Evolutionary conservation across 495 filamentous ascomycete species (phyloP), one percentile per base, ranked within the genome.

Genomic region (Clavariopsis aquatica): DNA sequence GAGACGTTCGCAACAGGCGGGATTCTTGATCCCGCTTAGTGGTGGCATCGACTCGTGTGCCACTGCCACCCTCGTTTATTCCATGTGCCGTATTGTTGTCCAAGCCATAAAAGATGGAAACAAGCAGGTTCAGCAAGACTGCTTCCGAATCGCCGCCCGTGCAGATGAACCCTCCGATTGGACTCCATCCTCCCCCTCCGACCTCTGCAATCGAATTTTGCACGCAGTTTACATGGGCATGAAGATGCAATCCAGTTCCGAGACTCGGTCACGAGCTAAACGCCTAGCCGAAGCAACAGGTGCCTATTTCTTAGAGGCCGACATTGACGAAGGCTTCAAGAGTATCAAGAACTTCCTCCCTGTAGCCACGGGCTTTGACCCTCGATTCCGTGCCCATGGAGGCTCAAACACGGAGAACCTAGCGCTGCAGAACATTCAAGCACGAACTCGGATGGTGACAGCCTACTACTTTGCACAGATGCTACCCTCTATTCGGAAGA

Each of bases 171-270:
- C 74, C 17, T 79, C 79, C 2, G 73, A 68, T 6, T 82, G 81
- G 77, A 58, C 88, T 1, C 89, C 87, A 4, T 74, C n/a, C 8
- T 72, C 53, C 7, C 69, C 78, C 2, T 47, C 78, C 65, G 81
- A 81, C 65, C 79, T 72, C 19, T 76, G 72, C 62, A 66, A 70
- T 54, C 77, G 74, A 22, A 80, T 94, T 28, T 90, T 96, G 70
- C 82, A 85, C 52, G 95, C 92, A 0, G 73, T 77, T 46, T 96
- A 88, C 75, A 91, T 97, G 88, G 93, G 93, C 12, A 96, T 85
- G 79, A 73, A 81, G 36, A 80, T 82, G 56, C 88, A 96, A 62
- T 87, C 83, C 15, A 85, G 82, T 20, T 73, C 76, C 23, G 90
- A 93, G 57, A 96, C 93, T 1, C 80, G 91, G 1, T 75, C 80